Evolutionary conservation across 768 basidiomycete genomes (phyloP).

Genomic region (Mrakia frigida): DNA sequence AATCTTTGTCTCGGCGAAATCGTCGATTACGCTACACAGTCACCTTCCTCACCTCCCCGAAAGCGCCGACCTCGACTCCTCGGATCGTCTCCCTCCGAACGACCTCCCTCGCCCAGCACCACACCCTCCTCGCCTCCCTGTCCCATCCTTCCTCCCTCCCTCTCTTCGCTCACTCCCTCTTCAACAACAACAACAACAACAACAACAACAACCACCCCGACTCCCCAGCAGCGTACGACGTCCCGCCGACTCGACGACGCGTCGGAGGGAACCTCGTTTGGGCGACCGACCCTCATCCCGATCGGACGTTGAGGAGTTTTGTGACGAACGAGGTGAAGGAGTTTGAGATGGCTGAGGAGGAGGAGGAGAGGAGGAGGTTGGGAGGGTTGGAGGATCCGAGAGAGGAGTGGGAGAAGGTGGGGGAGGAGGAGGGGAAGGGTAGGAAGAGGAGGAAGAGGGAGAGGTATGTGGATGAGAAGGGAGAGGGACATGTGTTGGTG

Average conservation of each 20-base stretch:
- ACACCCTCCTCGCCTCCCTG: constrained; percentile 1
- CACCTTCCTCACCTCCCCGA: background rate
- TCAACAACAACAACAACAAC: background rate
- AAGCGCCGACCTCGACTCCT: background rate
- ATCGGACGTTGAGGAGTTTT: background rate
- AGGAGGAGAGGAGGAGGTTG: too few species aligned
- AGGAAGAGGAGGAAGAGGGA: background rate
- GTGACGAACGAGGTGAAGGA: background rate
- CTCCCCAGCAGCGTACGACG: too few species aligned
- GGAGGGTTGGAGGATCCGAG: background rate
- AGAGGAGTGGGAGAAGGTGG: background rate
- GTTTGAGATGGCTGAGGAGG: background rate
- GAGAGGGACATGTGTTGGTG: background rate
- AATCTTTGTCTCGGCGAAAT: too few species aligned
- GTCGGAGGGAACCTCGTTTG: constrained; percentile 6
- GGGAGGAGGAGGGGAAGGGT: too few species aligned
- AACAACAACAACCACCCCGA: too few species aligned
- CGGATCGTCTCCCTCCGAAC: constrained; percentile 9
- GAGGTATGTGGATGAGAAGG: background rate
- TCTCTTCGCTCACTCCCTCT: constrained; percentile 4
- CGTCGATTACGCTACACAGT: background rate
- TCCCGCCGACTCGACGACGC: too few species aligned
- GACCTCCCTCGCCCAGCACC: constrained; percentile 2
- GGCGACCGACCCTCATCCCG: background rate
- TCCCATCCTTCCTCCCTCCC: background rate